These are phyloP conservation scores for Knufia fluminis DNA, from an alignment of 2,329 filamentous ascomycete species.

Conservation along the genomic window DNA sequence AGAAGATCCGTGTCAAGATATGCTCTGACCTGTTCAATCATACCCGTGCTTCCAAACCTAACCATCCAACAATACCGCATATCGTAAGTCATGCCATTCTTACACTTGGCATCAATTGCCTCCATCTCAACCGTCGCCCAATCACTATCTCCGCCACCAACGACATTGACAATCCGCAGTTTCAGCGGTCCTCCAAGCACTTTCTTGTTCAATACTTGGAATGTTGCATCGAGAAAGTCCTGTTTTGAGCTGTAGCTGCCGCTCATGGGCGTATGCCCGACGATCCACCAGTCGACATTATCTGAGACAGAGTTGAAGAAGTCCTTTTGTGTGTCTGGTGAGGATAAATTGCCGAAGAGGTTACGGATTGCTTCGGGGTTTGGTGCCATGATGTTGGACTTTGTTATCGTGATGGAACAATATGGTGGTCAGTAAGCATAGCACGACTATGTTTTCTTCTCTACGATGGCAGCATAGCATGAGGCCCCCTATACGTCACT, in stretches of 20 bases:
- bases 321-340: constrained; percentile 11
- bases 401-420: neutral
- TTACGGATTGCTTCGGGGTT: neutral
- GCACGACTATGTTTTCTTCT: no score
- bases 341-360: constrained; percentile 8
- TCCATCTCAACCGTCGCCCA: constrained; percentile 11
- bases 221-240: constrained; percentile 11
- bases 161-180: constrained; percentile 4
- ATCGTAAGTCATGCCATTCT: constrained; percentile 12
- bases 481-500: neutral
- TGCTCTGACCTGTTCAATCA: constrained; percentile 12
- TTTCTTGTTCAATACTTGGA: constrained; percentile 10
- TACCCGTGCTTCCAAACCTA: constrained; percentile 10
- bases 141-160: neutral
- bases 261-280: constrained; percentile 13
- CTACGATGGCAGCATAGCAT: no score
- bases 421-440: neutral
- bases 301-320: constrained; percentile 7
- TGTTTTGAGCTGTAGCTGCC: constrained; percentile 10
- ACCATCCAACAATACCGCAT: constrained; percentile 14
- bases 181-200: constrained; percentile 9
- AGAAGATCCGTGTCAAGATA: constrained; percentile 14
- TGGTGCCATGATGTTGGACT: constrained; percentile 2
- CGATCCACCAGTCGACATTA: constrained; percentile 13
- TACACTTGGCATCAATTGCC: constrained; percentile 12